Conservation (phyloP, 768 basidiomycete genomes). For the Suillus subaureus region DNA sequence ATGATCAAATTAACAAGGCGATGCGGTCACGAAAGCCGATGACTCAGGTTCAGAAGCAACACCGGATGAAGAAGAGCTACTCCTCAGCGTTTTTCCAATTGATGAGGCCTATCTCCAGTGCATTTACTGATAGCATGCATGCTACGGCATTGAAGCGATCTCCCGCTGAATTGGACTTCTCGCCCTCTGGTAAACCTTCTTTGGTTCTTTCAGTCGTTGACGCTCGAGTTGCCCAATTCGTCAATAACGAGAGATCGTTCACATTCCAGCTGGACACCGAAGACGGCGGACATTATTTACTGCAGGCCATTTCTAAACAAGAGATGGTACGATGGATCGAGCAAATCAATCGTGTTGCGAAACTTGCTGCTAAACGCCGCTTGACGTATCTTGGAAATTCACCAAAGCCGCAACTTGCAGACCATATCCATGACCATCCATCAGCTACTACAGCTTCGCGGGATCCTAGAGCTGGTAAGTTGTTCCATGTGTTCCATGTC, state of each 20-base stretch:
- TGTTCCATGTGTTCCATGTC: not conserved
- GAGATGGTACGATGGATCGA: slow-evolving; percentile 83
- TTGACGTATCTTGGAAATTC: slow-evolving; percentile 79
- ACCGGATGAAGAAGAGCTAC: slow-evolving; percentile 88
- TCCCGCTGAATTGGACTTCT: slow-evolving; percentile 75
- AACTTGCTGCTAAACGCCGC: slow-evolving; percentile 73
- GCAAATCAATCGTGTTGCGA: slow-evolving; percentile 69
- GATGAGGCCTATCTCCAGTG: slow-evolving; percentile 89
- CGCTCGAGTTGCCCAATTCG: slow-evolving; percentile 67
- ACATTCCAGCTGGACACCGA: slow-evolving; percentile 84
- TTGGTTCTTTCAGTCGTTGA: slow-evolving; percentile 75
- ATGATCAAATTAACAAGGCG: slow-evolving; percentile 73
- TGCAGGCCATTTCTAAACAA: slow-evolving; percentile 70
- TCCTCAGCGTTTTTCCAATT: slow-evolving; percentile 78
- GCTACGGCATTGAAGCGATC: slow-evolving; percentile 51
- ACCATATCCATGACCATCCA: slow-evolving; percentile 69
- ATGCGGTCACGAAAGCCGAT: slow-evolving; percentile 62
- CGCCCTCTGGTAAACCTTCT: slow-evolving; percentile 70
- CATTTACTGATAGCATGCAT: slow-evolving; percentile 70
- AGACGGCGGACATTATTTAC: slow-evolving; percentile 81
- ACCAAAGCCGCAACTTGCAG: slow-evolving; percentile 72
- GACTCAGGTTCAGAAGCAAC: slow-evolving; percentile 63
- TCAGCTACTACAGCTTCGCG: slow-evolving; percentile 49
- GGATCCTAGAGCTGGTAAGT: slow-evolving; percentile 77
- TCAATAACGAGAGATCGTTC: slow-evolving; percentile 82